phyloP scores from a whole-genome alignment of 768 basidiomycete genomes.

The Lentinus tigrinus region DNA sequence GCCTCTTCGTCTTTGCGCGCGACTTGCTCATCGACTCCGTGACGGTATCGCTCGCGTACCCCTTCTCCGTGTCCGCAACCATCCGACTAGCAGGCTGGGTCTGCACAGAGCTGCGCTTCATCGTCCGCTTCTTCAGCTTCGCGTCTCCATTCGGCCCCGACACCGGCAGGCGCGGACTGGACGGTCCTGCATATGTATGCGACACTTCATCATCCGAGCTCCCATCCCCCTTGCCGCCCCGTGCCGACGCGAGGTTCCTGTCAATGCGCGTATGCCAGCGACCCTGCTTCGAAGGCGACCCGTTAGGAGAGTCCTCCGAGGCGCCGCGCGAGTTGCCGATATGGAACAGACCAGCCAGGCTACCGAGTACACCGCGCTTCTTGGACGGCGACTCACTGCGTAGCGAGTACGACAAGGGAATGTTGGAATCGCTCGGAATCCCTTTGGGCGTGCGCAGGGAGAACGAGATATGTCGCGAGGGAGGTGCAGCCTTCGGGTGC shows the following conservation, averaged over 20 bases:
- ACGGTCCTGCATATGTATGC: not conserved
- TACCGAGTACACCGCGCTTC: conserved; percentile 36
- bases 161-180: not conserved
- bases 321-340: conserved; percentile 5
- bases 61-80: conserved; percentile 19
- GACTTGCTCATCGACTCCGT: conserved; percentile 15
- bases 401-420: not conserved
- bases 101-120: conserved; percentile 21
- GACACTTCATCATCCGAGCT: conserved; percentile 30
- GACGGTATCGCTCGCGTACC: conserved; percentile 26
- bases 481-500: not conserved
- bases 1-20: conserved; percentile 7
- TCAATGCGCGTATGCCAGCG: conserved; percentile 40
- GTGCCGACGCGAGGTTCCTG: conserved; percentile 27
- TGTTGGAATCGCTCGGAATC: not conserved
- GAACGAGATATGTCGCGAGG: conserved; percentile 14
- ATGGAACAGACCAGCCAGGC: conserved; percentile 46
- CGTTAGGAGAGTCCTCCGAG: not conserved
- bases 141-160: conserved; percentile 1
- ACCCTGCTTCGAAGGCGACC: conserved; percentile 9
- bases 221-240: conserved; percentile 23
- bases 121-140: conserved; percentile 20
- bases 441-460: conserved; percentile 13
- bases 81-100: not conserved
- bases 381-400: conserved; percentile 9